phyloP scores from a whole-genome alignment of 148 eudicot species.

The Diospyros kaki region DNA sequence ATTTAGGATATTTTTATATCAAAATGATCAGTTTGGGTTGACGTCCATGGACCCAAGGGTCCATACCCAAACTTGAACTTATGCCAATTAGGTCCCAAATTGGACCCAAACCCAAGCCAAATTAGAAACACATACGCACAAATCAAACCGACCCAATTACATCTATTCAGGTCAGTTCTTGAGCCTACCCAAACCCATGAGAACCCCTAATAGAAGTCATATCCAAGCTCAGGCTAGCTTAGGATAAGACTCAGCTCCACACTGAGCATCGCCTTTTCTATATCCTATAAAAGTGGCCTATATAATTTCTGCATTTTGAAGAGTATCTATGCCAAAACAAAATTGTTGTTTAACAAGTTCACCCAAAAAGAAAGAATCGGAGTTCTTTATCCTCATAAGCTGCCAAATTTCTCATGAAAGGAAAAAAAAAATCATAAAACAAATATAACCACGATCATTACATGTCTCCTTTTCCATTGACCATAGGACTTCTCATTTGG shows the following conservation, averaged over 20 bases:
- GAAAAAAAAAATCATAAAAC: neutral
- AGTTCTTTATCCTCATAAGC: neutral
- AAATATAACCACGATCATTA: constrained; percentile 21
- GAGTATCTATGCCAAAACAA: neutral
- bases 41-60: no score
- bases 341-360: neutral
- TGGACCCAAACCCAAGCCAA: no score
- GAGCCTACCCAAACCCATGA: no score
- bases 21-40: no score
- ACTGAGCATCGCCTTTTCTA: neutral
- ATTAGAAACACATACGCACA: no score
- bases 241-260: neutral
- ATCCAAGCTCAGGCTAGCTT: neutral
- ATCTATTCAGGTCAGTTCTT: no score
- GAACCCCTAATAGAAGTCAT: no score
- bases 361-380: neutral
- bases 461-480: constrained; percentile 81
- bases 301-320: neutral
- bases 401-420: neutral
- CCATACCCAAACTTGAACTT: no score
- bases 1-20: no score
- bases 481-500: constrained; percentile 52
- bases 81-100: no score
- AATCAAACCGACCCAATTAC: no score
- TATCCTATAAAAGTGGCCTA: neutral